Conservation (phyloP, 108 stramenopile species). For the Aurantiochytrium sp. region DNA sequence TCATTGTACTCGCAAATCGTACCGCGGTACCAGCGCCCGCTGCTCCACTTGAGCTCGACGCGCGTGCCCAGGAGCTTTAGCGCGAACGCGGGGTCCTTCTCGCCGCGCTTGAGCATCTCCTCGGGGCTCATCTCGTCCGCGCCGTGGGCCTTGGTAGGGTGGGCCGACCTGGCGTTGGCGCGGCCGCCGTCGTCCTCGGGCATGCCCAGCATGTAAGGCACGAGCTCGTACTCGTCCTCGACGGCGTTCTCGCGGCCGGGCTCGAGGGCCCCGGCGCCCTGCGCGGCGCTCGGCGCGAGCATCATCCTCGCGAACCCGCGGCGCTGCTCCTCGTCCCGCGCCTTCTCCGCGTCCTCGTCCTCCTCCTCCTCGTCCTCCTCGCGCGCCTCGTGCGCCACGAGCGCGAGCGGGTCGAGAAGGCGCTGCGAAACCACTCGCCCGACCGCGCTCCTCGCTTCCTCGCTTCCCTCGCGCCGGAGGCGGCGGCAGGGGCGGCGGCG, state of each 20-base stretch:
- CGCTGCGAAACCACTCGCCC: no score
- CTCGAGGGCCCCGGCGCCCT: no score
- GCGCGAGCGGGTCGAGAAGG: no score
- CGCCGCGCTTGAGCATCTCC: neutral
- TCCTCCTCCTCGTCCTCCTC: no score
- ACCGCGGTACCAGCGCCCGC: constrained; percentile 28
- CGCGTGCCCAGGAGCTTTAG: neutral
- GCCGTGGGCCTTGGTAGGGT: neutral
- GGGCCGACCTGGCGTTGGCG: neutral
- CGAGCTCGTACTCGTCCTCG: neutral
- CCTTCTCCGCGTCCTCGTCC: no score
- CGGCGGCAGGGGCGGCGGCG: no score
- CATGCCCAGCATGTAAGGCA: neutral
- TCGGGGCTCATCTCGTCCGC: neutral
- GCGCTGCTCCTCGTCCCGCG: no score
- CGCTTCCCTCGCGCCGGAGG: no score
- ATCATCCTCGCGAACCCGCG: no score
- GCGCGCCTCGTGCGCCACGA: no score
- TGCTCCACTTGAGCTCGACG: constrained; percentile 31
- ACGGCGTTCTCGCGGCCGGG: neutral
- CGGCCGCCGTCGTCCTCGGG: neutral
- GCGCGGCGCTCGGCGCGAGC: no score
- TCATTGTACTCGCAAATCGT: constrained; percentile 28
- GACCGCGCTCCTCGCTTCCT: no score
- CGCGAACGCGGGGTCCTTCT: neutral